Percentiles rank a stretch among this genome's conserved stretches.
Evolutionary conservation across 495 filamentous ascomycete species (phyloP).

Genomic region (Usnea hakonensis): DNA sequence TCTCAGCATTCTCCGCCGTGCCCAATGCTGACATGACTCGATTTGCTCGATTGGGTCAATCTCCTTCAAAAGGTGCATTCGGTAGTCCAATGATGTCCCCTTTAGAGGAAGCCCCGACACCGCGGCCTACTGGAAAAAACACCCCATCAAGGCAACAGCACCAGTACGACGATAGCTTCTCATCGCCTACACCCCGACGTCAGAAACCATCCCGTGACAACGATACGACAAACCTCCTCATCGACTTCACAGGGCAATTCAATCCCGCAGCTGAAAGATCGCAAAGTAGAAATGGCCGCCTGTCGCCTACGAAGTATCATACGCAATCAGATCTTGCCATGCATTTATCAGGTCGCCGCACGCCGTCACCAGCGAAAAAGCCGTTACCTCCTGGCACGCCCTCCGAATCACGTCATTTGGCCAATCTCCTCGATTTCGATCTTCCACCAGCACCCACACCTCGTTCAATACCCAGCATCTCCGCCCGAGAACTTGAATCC

Average conservation of each 20-base stretch:
- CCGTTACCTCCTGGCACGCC: constrained; percentile 38
- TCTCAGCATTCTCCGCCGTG: constrained; percentile 80
- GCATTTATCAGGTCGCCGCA: constrained; percentile 37
- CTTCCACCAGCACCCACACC: constrained; percentile 84
- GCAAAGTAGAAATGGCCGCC: constrained; percentile 31
- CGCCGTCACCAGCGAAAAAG: constrained; percentile 36
- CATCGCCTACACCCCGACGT: constrained; percentile 53
- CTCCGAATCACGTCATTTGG: constrained; percentile 37
- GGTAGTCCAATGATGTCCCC: constrained; percentile 31
- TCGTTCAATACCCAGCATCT: constrained; percentile 81
- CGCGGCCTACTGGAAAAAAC: constrained; percentile 29
- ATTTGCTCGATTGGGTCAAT: constrained; percentile 62
- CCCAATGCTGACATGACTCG: constrained; percentile 72
- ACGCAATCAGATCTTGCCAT: constrained; percentile 34
- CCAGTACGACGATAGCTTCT: constrained; percentile 29
- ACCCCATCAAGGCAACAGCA: constrained; percentile 14
- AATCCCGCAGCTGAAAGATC: constrained; percentile 39
- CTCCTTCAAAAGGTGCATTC: constrained; percentile 41
- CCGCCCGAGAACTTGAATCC: constrained; percentile 83
- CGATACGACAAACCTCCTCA: constrained; percentile 62
- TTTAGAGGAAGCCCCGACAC: constrained; percentile 30
- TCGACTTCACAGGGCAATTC: constrained; percentile 83
- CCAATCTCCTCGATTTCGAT: constrained; percentile 83
- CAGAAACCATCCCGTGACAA: constrained; percentile 32
- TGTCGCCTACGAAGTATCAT: constrained; percentile 38